These are phyloP conservation scores for Stentor roeselii DNA, from an alignment of 73 alveolate genomes.

Conservation along the genomic window DNA sequence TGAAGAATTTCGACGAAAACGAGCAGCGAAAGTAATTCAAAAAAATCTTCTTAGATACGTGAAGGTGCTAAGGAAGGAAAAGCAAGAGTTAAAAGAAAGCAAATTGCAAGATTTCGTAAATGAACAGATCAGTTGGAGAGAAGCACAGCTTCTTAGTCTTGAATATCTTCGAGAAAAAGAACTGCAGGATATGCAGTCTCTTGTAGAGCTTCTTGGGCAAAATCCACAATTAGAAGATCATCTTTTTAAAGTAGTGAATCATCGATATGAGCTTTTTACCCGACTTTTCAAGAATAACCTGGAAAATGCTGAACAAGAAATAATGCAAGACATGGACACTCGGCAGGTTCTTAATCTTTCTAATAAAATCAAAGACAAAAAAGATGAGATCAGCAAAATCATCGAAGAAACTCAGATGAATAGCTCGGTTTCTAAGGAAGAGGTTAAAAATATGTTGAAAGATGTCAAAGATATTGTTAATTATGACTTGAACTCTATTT, in stretches of 20 bases:
- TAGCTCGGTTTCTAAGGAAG: not conserved
- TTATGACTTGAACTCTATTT: not conserved
- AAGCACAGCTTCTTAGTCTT: conserved; percentile 7
- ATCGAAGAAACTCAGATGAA: not conserved
- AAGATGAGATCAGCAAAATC: not conserved
- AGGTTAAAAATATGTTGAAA: too few relatives aligned
- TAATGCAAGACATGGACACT: not conserved
- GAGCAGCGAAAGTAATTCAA: not conserved
- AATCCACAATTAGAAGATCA: not conserved
- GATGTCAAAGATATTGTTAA: not conserved
- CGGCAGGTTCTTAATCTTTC: not conserved
- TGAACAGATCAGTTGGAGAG: conserved; percentile 8
- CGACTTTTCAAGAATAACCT: not conserved
- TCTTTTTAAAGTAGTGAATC: not conserved
- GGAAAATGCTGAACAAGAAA: not conserved
- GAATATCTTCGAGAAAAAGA: conserved; percentile 13
- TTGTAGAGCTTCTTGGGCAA: not conserved
- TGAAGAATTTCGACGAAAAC: not conserved
- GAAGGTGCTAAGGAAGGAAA: not conserved
- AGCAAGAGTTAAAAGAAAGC: not conserved
- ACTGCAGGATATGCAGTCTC: not conserved
- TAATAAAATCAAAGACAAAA: not conserved
- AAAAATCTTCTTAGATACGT: not conserved
- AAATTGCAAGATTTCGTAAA: not conserved
- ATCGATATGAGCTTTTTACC: not conserved